These are phyloP conservation scores for Nicotiana rustica DNA, from an alignment of 305 asterid species.

Conservation along the genomic window DNA sequence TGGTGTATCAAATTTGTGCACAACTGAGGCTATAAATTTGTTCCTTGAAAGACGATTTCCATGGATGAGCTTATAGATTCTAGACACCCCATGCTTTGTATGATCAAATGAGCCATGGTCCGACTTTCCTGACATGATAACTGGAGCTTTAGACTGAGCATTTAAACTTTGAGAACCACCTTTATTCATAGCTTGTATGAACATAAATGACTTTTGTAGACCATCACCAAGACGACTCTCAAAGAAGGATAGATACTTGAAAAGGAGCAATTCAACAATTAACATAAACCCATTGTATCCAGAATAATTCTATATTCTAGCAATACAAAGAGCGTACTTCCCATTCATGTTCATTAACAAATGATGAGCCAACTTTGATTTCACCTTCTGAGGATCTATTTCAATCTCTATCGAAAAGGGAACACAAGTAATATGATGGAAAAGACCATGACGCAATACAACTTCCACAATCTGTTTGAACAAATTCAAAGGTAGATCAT, in stretches of 20 bases:
- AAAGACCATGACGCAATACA: constrained; percentile 98
- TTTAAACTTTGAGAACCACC: constrained; percentile 52
- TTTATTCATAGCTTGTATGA: constrained; percentile 79
- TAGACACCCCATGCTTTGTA: too few relatives aligned
- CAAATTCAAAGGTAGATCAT: constrained; percentile 27
- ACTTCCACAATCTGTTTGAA: constrained; percentile 85
- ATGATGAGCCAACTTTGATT: constrained; percentile 90
- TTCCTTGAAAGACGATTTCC: too few relatives aligned
- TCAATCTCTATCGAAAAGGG: constrained; percentile 97
- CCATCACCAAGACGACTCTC: constrained; percentile 99
- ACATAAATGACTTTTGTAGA: constrained; percentile 86
- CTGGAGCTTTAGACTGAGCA: constrained; percentile 36
- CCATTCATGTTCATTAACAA: constrained; percentile 98
- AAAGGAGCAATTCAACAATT: constrained; percentile 44
- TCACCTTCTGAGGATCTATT: constrained; percentile 88
- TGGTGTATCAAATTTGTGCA: too few relatives aligned
- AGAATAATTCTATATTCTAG: constrained; percentile 31
- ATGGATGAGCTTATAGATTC: too few relatives aligned
- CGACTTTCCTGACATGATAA: too few relatives aligned
- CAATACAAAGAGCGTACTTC: constrained; percentile 61
- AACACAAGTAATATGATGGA: constrained; percentile 97
- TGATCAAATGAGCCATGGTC: too few relatives aligned
- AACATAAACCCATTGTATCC: background rate
- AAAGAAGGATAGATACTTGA: constrained; percentile 96
- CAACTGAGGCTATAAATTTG: too few relatives aligned